phyloP scores from a whole-genome alignment of 352 stramenopile genomes.

The Globisporangium radiosum region DNA sequence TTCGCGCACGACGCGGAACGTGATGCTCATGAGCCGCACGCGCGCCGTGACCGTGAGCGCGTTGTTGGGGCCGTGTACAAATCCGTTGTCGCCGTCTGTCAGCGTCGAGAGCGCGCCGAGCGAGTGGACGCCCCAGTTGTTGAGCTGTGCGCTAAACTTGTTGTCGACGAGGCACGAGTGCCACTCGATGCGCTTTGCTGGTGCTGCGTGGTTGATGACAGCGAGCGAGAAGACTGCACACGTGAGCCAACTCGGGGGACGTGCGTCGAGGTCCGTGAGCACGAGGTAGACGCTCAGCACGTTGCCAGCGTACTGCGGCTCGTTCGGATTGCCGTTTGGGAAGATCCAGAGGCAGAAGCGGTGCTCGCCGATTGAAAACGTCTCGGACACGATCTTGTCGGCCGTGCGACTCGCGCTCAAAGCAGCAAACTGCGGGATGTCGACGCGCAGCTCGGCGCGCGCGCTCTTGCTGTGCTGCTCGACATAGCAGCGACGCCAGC shows the following conservation, averaged over 20 bases:
- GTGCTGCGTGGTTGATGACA: conserved; percentile 43
- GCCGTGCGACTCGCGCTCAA: conserved; percentile 21
- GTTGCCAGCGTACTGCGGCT: conserved; percentile 53
- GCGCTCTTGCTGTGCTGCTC: conserved; percentile 42
- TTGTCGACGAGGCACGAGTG: conserved; percentile 80
- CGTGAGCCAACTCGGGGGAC: conserved; percentile 58
- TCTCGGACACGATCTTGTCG: conserved; percentile 76
- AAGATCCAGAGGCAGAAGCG: conserved; percentile 80
- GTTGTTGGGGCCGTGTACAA: conserved; percentile 23
- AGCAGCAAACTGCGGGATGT: conserved; percentile 44
- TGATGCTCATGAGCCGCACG: conserved; percentile 75
- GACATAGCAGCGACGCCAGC: conserved; percentile 63
- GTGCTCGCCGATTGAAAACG: conserved; percentile 63
- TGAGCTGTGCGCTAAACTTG: conserved; percentile 68
- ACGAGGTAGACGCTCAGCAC: conserved; percentile 79
- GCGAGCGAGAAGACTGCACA: conserved; percentile 72
- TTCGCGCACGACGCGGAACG: conserved; percentile 66
- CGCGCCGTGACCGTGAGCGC: conserved; percentile 58
- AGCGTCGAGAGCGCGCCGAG: conserved; percentile 51
- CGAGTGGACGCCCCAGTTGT: conserved; percentile 81
- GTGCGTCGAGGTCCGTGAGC: conserved; percentile 56
- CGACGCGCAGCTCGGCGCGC: conserved; percentile 44
- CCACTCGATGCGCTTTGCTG: conserved; percentile 55
- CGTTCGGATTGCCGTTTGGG: conserved; percentile 74
- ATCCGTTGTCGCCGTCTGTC: conserved; percentile 46